Conservation (phyloP, 2,329 filamentous ascomycete genomes). For the Penicillium corylophilum region DNA sequence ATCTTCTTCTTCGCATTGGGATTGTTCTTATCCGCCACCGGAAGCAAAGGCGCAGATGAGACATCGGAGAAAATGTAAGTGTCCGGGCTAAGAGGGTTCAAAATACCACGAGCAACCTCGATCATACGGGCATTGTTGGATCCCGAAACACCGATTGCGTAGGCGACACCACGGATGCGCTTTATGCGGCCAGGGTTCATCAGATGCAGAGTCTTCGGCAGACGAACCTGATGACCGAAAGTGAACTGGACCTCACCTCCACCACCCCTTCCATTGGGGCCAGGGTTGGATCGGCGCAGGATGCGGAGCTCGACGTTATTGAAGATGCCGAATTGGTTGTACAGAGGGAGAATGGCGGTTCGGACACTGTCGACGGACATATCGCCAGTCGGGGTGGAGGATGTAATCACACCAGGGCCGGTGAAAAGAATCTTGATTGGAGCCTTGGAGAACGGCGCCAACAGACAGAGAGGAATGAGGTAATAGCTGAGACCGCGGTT, state of each 20-base stretch:
- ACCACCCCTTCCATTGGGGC: constrained; percentile 72
- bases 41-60: constrained; percentile 58
- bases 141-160: constrained; percentile 85
- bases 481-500: constrained; percentile 86
- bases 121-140: constrained; percentile 97
- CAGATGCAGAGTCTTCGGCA: constrained; percentile 91
- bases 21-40: constrained; percentile 69
- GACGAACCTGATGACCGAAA: constrained; percentile 87
- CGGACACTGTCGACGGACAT: constrained; percentile 90
- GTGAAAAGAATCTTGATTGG: constrained; percentile 87
- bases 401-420: constrained; percentile 89
- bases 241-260: constrained; percentile 90
- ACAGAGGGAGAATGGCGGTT: constrained; percentile 86
- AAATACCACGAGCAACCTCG: constrained; percentile 77
- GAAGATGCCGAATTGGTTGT: constrained; percentile 85
- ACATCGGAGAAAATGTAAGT: constrained; percentile 82
- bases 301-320: constrained; percentile 83
- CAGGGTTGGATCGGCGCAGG: constrained; percentile 74
- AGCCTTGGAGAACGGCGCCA: constrained; percentile 90
- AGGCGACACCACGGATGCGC: constrained; percentile 87
- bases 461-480: constrained; percentile 79
- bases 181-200: constrained; percentile 81
- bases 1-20: constrained; percentile 57
- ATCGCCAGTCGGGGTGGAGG: constrained; percentile 78
- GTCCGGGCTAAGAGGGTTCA: constrained; percentile 83